Percentiles rank a stretch among this genome's conserved stretches.
These are phyloP conservation scores for Stylosanthes scabra DNA, from an alignment of 331 rosid species.

Conservation along the genomic window DNA sequence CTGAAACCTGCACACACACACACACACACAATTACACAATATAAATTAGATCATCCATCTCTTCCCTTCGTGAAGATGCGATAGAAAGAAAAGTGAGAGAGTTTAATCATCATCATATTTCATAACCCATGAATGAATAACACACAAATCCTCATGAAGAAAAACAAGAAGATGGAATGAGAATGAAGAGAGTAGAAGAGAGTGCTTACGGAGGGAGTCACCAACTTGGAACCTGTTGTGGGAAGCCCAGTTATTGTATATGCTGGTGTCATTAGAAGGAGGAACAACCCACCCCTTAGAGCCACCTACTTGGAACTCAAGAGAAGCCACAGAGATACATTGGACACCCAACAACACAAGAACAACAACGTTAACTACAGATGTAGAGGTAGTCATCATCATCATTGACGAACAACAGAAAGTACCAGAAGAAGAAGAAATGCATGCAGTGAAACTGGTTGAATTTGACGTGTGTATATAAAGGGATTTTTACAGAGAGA, in stretches of 20 bases:
- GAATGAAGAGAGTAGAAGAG: not conserved
- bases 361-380: not conserved
- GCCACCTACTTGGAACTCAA: slow-evolving; percentile 82
- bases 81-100: too few relatives aligned
- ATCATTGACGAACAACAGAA: slow-evolving; percentile 38
- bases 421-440: not conserved
- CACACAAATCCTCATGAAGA: slow-evolving; percentile 1
- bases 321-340: slow-evolving; percentile 41
- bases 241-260: slow-evolving; percentile 87
- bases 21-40: too few relatives aligned
- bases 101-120: too few relatives aligned
- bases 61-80: too few relatives aligned
- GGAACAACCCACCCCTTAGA: slow-evolving; percentile 79
- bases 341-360: slow-evolving; percentile 40
- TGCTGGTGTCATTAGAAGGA: slow-evolving; percentile 59
- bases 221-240: slow-evolving; percentile 71
- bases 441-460: not conserved
- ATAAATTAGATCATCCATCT: too few relatives aligned
- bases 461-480: slow-evolving; percentile 21
- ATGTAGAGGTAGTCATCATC: not conserved
- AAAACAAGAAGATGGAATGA: not conserved
- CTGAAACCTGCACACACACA: slow-evolving; percentile 57
- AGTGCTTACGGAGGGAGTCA: slow-evolving; percentile 67
- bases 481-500: not conserved
- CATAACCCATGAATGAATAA: too few relatives aligned